Base-by-base conservation (phyloP, 2,329 filamentous ascomycete species). In the Hymenoscyphus fraxineus region DNA sequence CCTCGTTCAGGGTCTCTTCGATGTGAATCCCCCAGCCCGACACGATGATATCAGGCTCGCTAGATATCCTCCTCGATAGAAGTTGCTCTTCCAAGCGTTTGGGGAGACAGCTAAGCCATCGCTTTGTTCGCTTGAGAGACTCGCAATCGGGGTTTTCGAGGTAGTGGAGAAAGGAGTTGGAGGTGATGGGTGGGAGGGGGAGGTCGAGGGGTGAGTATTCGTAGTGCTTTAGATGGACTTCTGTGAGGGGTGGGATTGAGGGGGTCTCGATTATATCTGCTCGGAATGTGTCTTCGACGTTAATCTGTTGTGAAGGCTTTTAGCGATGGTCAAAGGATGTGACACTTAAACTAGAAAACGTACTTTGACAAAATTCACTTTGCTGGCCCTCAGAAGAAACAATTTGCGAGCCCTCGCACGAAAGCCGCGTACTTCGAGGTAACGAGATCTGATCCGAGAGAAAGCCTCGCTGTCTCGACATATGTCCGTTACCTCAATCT, bases 61-160 rank as follows among this genome's bases (percentile, higher is more conserved):
- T 35, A 13, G 57, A 41, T 10, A 31, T 31, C 4, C 35, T 12
- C 19, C 27, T 38, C 19, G 35, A 59, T 6, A 59, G 7, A 39
- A 59, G 57, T 59, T 59, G 57, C 57, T 59, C 57, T n/a, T 59
- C 57, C 13, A 59, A 27, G 6, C 57, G 35, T 59, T 59, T 59
- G 1, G 57, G 57, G 6, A 59, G 38, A 19, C 57, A 59, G 57
- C 57, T 40, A 4, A 59, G 57, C 57, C 57, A 59, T 15, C 57
- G 57, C 7, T 38, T 59, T 40, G 15, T 59, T n/a, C 57, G 27
- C n/a, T 31, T 41, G 6, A 59, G 35, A 4, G 57, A 59, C 39
- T 35, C 35, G n/a, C 35, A 59, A 6, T 35, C 27, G 4, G 35
- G 57, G 16, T 59, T 59, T n/a, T 35, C 13, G 32, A 59, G 31